phyloP scores from a whole-genome alignment of 2,329 filamentous ascomycete genomes.

The Neonectria hederae region DNA sequence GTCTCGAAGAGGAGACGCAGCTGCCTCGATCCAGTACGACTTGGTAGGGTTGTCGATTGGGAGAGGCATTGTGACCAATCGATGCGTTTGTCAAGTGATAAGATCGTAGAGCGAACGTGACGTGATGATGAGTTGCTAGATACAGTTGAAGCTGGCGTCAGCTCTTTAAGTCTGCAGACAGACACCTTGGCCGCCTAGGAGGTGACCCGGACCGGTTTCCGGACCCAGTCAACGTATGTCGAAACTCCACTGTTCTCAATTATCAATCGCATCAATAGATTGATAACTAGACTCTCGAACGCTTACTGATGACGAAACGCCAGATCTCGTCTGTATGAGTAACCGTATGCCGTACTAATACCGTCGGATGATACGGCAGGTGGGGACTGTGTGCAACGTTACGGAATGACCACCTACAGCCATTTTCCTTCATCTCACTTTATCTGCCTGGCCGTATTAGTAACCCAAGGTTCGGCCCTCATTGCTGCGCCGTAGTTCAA shows the following conservation, averaged over 20 bases:
- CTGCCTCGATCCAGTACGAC: constrained; percentile 25
- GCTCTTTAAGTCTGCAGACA: constrained; percentile 10
- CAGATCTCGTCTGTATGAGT: not conserved
- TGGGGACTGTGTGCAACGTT: not conserved
- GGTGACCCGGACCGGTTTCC: constrained; percentile 11
- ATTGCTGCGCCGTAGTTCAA: not conserved
- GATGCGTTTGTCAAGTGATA: not conserved
- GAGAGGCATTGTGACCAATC: constrained; percentile 10
- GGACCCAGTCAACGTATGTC: not conserved
- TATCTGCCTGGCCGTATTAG: not conserved
- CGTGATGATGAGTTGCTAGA: not conserved
- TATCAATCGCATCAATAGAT: not conserved
- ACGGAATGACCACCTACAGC: not conserved
- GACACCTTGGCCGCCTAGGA: not conserved
- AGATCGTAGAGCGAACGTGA: not conserved
- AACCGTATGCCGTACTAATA: not conserved
- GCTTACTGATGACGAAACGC: not conserved
- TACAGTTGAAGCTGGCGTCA: constrained; percentile 9
- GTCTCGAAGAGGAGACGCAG: constrained; percentile 18
- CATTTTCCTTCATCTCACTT: not conserved
- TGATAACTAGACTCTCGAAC: not conserved
- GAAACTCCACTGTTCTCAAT: not conserved
- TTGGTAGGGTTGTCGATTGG: constrained; percentile 25
- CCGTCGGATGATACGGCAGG: not conserved
- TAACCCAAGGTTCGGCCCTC: not conserved